phyloP scores from a whole-genome alignment of 1,284 basidiomycete species.

The Ustilago hordei region DNA sequence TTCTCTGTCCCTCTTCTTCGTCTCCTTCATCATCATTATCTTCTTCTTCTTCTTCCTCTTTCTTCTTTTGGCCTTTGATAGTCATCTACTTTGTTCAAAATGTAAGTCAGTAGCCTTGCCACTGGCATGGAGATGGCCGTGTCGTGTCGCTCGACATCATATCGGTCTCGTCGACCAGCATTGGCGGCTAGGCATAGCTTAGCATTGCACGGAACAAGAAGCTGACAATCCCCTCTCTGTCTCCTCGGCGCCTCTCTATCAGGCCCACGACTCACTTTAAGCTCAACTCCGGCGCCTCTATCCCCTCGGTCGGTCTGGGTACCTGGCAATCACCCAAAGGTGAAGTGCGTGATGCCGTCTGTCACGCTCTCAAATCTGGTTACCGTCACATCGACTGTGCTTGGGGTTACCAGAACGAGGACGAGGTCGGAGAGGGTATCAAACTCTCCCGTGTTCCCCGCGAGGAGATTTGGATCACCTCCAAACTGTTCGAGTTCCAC shows the following conservation, averaged over 20 bases:
- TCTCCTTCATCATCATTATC: slow-evolving; percentile 13
- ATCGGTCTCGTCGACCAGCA: neutral
- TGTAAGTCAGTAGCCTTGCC: slow-evolving; percentile 22
- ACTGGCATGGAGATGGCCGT: neutral
- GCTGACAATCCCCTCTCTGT: slow-evolving; percentile 2
- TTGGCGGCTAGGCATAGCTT: neutral
- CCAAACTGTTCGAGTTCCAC: slow-evolving; percentile 81
- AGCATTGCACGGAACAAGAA: neutral
- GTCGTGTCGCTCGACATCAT: neutral
- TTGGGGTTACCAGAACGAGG: slow-evolving; percentile 77
- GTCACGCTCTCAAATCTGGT: slow-evolving; percentile 60
- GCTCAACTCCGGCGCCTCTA: slow-evolving; percentile 57
- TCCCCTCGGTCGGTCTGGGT: slow-evolving; percentile 58
- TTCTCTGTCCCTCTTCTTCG: slow-evolving; percentile 14
- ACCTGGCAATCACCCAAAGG: slow-evolving; percentile 60
- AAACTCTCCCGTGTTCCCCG: slow-evolving; percentile 79
- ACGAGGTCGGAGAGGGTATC: slow-evolving; percentile 85
- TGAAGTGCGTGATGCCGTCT: slow-evolving; percentile 73
- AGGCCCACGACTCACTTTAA: slow-evolving; percentile 53
- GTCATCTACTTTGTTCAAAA: slow-evolving; percentile 14
- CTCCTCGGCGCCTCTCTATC: neutral
- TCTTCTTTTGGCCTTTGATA: slow-evolving; percentile 9
- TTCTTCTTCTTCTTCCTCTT: neutral
- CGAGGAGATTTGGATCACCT: slow-evolving; percentile 84
- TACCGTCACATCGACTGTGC: slow-evolving; percentile 63